Conservation (phyloP, 139 green algal genomes). For the Coelastrella sp. region DNA sequence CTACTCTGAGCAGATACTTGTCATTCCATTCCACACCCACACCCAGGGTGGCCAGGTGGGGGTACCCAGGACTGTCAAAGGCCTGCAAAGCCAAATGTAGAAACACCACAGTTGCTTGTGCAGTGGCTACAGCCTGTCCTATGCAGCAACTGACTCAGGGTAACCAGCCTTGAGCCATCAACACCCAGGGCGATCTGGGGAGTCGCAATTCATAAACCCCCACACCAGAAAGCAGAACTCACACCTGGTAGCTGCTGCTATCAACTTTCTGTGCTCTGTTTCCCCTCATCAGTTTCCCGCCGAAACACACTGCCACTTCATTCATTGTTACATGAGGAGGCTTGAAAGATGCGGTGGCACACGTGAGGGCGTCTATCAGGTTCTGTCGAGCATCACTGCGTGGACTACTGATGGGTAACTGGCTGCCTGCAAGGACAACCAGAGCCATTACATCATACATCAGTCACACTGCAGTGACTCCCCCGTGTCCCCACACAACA, state of each 20-base stretch:
- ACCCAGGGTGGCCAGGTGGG: conserved; percentile 85
- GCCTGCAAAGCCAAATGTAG: background rate
- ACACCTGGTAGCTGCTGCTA: conserved; percentile 65
- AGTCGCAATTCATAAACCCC: no score
- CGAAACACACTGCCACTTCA: conserved; percentile 95
- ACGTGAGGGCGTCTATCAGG: conserved; percentile 74
- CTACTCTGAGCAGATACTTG: conserved; percentile 63
- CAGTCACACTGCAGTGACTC: no score
- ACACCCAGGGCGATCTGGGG: no score
- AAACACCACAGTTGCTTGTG: no score
- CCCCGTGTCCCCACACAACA: no score
- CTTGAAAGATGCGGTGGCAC: conserved; percentile 14
- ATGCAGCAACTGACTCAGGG: no score
- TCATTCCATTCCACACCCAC: conserved; percentile 70
- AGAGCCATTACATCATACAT: background rate
- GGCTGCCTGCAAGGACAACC: conserved; percentile 43
- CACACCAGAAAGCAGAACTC: no score
- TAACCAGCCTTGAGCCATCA: no score
- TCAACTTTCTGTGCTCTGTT: conserved; percentile 87
- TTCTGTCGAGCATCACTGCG: conserved; percentile 92
- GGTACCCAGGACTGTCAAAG: conserved; percentile 77
- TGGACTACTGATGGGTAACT: conserved; percentile 89
- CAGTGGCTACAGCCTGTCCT: no score
- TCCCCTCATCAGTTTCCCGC: conserved; percentile 88
- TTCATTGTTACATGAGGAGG: conserved; percentile 72